Base-by-base conservation (phyloP, 192 early-diverging fungal genomes). In the Rhizoclosmatium globosum region DNA sequence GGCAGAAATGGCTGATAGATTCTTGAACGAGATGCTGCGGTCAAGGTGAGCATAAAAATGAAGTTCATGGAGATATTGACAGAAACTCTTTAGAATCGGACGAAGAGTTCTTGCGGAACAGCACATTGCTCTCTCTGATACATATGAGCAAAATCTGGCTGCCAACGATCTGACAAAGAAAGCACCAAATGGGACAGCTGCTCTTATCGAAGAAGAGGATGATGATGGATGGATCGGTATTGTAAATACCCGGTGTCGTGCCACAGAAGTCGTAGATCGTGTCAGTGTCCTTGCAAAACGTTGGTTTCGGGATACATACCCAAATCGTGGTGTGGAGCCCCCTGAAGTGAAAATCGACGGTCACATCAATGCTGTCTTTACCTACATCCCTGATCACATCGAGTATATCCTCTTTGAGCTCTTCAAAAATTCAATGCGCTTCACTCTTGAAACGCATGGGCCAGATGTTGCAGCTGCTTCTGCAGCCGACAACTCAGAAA, bases 321-420 rank as follows among this genome's bases (percentile, higher is more conserved):
- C 84, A 45, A 4, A 79, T 74, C 64, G 80, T 11, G 84, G 9
- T 53, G 70, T 82, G 68, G 83, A 85, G 42, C 85, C 94, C 3
- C 96, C 96, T 31, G 85, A 94, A 64, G 90, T 97, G 3, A 59
- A 91, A 2, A 80, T 97, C 17, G 93, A 94, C 78, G 95, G 94
- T 6, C 84, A 91, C 75, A 79, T 84, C 0, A 88, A 92, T 60
- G 93, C 93, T 4, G 84, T 87, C 38, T 95, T 99, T 81, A 91
- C 93, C 76, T 99, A 97, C 81, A 97, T 99, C 67, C 94, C 96
- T 6, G 97, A 95, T 53, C 96, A 99, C 71, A 91, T 97, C 70
- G 95, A 96, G 84, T 96, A 97, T 80, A 94, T 99, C 48, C 67
- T 99, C 21, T 96, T 94, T 68, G 96, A 99, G 86, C 83, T 99